phyloP scores from a whole-genome alignment of 108 stramenopile genomes.

The Aurantiochytrium sp. region DNA sequence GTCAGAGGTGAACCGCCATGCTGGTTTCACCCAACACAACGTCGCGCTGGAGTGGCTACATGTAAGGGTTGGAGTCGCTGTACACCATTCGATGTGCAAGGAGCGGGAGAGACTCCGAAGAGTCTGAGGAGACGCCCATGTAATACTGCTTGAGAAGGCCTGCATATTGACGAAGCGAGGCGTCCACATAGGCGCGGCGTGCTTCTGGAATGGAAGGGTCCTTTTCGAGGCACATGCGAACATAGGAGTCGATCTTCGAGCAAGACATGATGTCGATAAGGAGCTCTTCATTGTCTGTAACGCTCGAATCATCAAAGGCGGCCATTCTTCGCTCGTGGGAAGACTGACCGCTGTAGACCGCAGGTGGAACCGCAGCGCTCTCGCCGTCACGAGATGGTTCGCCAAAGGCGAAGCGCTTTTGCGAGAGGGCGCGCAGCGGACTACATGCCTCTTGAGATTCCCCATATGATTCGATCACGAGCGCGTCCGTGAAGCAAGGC shows the following conservation, averaged over 20 bases:
- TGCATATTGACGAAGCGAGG: not conserved
- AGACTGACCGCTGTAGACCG: not conserved
- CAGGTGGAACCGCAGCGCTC: not conserved
- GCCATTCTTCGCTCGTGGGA: not conserved
- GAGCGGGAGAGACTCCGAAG: not conserved
- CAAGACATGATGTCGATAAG: constrained; percentile 1
- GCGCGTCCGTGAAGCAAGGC: constrained; percentile 12
- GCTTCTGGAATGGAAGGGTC: constrained; percentile 10
- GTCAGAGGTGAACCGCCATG: no score
- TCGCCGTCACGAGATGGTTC: not conserved
- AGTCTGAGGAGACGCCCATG: not conserved
- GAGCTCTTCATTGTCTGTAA: not conserved
- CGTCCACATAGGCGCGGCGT: not conserved
- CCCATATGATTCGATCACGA: not conserved
- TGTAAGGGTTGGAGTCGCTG: not conserved
- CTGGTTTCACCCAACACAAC: no score
- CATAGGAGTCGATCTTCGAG: not conserved
- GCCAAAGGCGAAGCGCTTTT: not conserved
- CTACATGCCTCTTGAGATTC: not conserved
- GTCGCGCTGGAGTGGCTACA: not conserved
- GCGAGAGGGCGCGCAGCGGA: not conserved
- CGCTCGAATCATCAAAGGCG: not conserved
- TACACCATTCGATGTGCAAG: not conserved
- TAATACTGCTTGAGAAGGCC: not conserved
- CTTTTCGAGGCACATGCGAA: constrained; percentile 16